Evolutionary conservation across 768 basidiomycete genomes (phyloP), one percentile per base, ranked within the genome.

Genomic region (Lactarius psammicola): DNA sequence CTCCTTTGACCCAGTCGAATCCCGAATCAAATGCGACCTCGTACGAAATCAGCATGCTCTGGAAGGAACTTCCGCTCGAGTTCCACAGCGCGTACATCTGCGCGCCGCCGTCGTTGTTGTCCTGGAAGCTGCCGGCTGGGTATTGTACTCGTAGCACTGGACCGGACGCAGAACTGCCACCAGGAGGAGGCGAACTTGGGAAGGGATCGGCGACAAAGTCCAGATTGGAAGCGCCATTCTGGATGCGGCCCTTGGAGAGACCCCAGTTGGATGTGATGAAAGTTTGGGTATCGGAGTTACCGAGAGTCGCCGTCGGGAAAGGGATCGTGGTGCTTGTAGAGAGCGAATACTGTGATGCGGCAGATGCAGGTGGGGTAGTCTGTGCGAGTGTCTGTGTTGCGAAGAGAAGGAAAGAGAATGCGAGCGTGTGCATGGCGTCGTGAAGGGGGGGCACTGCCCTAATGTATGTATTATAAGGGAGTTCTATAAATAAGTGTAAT

Each of bases 1-100:
- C 89, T 30, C 88, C 82, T 84, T 87, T 86, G 33, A 89, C 87
- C 82, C 85, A 93, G 71, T 87, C 77, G 73, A 89, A 93, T 49
- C 74, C 76, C 0, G 75, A 56, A 65, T 86, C 85, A 72, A 93
- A 90, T 1, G 88, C 88, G 31, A 92, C 77, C 71, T 92, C 89
- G 75, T 92, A 92, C 9, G 85, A 81, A 20, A 90, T 74, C 62
- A 90, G 74, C 88, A 92, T 88, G 49, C 85, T 82, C 67, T 84
- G 78, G 70, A 89, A 90, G 23, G 76, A 75, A 4, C 80, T 81
- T 65, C 85, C 82, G 2, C 82, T 80, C 8, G 81, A 78, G 68
- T 91, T 88, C 87, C 88, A 91, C 5, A 88, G 74, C 68, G 84
- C 81, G 71, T 83, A 85, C 69, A 88, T 85, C 71, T 92, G 89